phyloP scores from a whole-genome alignment of 768 basidiomycete species.

The Sistotremastrum suecicum region DNA sequence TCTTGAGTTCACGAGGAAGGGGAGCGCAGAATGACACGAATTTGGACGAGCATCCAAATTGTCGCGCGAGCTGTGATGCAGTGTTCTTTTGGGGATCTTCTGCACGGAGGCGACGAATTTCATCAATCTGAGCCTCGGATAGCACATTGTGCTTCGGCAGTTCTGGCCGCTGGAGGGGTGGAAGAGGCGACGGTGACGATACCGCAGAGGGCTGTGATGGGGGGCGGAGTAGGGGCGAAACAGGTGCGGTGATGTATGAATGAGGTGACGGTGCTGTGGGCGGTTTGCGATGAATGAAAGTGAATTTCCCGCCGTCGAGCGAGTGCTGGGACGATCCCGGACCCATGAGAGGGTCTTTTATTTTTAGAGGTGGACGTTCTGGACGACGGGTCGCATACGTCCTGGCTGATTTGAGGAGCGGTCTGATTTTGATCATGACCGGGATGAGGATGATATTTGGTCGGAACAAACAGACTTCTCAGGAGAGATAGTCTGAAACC shows the following conservation, averaged over 20 bases:
- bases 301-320: conserved; percentile 30
- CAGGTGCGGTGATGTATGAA: conserved; percentile 54
- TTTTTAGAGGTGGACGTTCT: conserved; percentile 14
- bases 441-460: background rate
- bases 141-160: conserved; percentile 15
- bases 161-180: conserved; percentile 10
- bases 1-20: conserved; percentile 36
- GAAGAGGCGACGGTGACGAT: background rate
- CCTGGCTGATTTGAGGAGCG: too few species aligned
- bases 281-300: conserved; percentile 78
- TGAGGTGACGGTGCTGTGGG: conserved; percentile 60
- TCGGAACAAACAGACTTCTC: background rate
- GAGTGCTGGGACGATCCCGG: conserved; percentile 8
- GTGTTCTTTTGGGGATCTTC: conserved; percentile 47
- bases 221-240: conserved; percentile 53
- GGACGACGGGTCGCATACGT: conserved; percentile 16
- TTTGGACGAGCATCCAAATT: conserved; percentile 57
- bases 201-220: conserved; percentile 6
- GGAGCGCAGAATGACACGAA: conserved; percentile 57
- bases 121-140: conserved; percentile 39
- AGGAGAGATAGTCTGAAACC: too few species aligned
- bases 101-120: conserved; percentile 43
- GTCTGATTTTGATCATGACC: too few species aligned
- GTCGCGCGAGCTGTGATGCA: conserved; percentile 51
- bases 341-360: conserved; percentile 17